These are phyloP conservation scores for Calamus simplicifolius DNA, from an alignment of 176 grass and related monocot species.

Conservation along the genomic window DNA sequence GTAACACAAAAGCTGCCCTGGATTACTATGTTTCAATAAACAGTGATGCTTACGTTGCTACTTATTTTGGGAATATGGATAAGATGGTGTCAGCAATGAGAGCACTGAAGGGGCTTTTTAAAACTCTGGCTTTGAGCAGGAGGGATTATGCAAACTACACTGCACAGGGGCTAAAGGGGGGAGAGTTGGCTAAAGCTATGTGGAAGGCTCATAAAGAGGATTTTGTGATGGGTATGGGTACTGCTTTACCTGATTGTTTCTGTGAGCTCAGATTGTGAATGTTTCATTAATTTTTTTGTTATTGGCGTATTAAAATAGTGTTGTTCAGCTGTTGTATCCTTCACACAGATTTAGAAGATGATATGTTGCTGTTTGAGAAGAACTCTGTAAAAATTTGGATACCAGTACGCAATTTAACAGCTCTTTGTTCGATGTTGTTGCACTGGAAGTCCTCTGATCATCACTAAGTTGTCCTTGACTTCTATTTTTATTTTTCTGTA, in stretches of 20 bases:
- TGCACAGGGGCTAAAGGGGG: constrained; percentile 34
- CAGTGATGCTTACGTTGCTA: constrained; percentile 67
- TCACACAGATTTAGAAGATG: too few species aligned
- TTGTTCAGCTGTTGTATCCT: too few species aligned
- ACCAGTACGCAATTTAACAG: too few species aligned
- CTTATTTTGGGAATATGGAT: constrained; percentile 98
- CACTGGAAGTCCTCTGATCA: too few species aligned
- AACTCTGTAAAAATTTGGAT: too few species aligned
- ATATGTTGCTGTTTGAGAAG: too few species aligned
- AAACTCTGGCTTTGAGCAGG: constrained; percentile 79
- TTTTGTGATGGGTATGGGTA: constrained; percentile 73
- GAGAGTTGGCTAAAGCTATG: constrained; percentile 63
- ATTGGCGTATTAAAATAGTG: too few species aligned
- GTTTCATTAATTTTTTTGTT: neutral
- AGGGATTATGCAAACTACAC: constrained; percentile 74
- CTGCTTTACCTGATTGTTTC: constrained; percentile 81
- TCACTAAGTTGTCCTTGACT: too few species aligned
- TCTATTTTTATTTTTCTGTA: too few species aligned
- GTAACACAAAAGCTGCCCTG: constrained; percentile 85
- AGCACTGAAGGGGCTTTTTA: constrained; percentile 53
- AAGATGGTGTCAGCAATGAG: constrained; percentile 96
- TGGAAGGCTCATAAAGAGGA: constrained; percentile 70
- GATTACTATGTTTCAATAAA: constrained; percentile 97
- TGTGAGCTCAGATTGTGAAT: constrained; percentile 66
- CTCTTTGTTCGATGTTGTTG: too few species aligned